Evolutionary conservation across 805 yeast genomes (phyloP).

Genomic region (Starmerella apis): DNA sequence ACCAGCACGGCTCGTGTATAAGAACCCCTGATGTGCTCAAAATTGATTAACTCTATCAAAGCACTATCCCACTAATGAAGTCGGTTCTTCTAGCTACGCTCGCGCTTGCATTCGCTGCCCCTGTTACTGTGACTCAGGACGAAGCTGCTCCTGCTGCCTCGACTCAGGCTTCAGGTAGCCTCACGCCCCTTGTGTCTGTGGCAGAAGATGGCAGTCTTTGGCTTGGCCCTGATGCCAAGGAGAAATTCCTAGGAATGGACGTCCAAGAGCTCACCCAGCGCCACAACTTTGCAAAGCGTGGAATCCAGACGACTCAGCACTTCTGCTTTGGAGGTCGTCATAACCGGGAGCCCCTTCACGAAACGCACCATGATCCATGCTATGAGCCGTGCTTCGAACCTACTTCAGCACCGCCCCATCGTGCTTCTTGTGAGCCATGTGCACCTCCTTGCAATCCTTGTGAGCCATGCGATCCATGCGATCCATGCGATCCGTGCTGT

Average conservation of each 20-base stretch:
- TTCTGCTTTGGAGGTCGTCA: constrained; percentile 11
- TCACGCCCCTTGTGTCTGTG: constrained; percentile 12
- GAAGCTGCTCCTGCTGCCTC: neutral
- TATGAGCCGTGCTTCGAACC: neutral
- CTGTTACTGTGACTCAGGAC: neutral
- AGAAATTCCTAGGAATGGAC: constrained; percentile 6
- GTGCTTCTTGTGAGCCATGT: constrained; percentile 1
- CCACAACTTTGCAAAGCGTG: neutral
- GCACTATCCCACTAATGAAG: neutral
- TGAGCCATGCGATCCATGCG: constrained; percentile 1
- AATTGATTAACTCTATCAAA: neutral
- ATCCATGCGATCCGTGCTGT: constrained; percentile 7
- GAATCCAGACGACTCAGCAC: constrained; percentile 6
- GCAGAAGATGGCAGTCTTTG: constrained; percentile 19
- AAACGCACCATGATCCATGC: neutral
- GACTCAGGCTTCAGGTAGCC: neutral
- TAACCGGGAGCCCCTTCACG: constrained; percentile 4
- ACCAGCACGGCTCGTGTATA: neutral
- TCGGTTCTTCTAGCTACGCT: constrained; percentile 3
- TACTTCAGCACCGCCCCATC: no score
- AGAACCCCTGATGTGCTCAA: neutral
- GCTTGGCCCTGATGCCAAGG: constrained; percentile 9
- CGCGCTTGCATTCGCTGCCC: constrained; percentile 1
- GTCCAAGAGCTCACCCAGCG: constrained; percentile 4
- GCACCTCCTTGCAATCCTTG: no score